Evolutionary conservation across 345 rosid genomes (phyloP), one percentile per base, ranked within the genome.

Genomic region (Punica granatum): DNA sequence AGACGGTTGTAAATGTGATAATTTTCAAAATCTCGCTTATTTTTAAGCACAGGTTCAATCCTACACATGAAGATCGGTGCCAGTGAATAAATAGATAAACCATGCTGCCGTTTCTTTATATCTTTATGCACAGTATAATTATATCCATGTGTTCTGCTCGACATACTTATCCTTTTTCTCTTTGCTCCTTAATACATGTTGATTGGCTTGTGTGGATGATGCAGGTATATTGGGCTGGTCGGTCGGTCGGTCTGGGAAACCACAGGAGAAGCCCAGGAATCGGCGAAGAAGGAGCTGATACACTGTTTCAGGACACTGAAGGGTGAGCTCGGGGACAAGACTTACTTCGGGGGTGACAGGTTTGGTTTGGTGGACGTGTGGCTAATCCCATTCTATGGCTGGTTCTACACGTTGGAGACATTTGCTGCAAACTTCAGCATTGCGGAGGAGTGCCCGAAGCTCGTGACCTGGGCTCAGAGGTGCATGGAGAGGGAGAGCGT

Each of bases 291-390:
- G 36, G 76, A 76, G 2, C 64, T 74, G 31, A 60, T 80, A 15
- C 82, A 76, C 53, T 35, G 26, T 9, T n/a, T 80, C 36, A 76
- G 78, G 49, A 35, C 61, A 21, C 8, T 78, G 54, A 77, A 80
- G 25, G 69, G 67, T 25, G 69, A 61, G 42, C 76, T 80, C 1
- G 73, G 79, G 6, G 81, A 73, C 32, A 54, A 73, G 54, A 64
- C 78, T 11, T 83, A 35, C 70, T 80, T 74, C 10, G 74, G 70
- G 0, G 84, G 77, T 3, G 76, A 76, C 0, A 32, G 19, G 2
- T 69, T 76, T 21, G 76, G 82, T 26, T 76, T 8, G 12, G 74
- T 78, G 26, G 82, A 74, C 37, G 23, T 74, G 1, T 9, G 48
- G 6, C 35, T 72, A 16, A 68, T 80, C 12, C 78, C 78, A 3